Evolutionary conservation across 345 rosid genomes (phyloP).

Genomic region (Citrus glauca): DNA sequence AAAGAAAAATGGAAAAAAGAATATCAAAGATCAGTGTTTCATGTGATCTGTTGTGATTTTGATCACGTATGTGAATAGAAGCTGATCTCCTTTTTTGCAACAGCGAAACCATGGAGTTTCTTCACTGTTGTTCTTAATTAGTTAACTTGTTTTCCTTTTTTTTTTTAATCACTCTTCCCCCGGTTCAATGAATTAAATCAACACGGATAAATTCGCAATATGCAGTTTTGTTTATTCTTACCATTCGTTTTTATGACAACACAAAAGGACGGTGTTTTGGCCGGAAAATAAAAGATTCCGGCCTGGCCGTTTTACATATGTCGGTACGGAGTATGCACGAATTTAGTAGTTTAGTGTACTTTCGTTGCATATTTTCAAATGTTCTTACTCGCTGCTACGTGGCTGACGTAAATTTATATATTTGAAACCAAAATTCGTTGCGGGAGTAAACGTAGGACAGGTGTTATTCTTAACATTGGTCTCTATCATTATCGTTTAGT

Average conservation of each 20-base stretch:
- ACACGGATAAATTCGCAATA: background rate
- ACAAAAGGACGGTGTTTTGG: background rate
- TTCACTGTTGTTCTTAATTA: constrained; percentile 25
- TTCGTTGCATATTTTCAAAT: background rate
- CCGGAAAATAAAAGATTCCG: background rate
- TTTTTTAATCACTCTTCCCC: too few relatives aligned
- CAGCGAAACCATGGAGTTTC: constrained; percentile 15
- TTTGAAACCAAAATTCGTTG: background rate
- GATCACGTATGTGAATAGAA: constrained; percentile 23
- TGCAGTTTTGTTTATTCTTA: background rate
- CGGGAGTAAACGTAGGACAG: background rate
- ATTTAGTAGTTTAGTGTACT: background rate
- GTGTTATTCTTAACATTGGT: background rate
- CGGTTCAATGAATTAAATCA: constrained; percentile 3
- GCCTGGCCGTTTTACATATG: background rate
- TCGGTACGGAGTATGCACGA: background rate
- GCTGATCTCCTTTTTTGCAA: constrained; percentile 31
- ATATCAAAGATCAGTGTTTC: constrained; percentile 7
- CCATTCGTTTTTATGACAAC: background rate
- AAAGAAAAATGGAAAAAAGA: background rate
- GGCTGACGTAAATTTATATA: background rate
- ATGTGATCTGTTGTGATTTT: constrained; percentile 12
- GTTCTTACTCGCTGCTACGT: background rate
- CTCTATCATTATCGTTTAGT: background rate
- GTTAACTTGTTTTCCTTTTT: background rate